These are phyloP conservation scores for Mikania micrantha DNA, from an alignment of 129 eudicot genomes.

Conservation along the genomic window DNA sequence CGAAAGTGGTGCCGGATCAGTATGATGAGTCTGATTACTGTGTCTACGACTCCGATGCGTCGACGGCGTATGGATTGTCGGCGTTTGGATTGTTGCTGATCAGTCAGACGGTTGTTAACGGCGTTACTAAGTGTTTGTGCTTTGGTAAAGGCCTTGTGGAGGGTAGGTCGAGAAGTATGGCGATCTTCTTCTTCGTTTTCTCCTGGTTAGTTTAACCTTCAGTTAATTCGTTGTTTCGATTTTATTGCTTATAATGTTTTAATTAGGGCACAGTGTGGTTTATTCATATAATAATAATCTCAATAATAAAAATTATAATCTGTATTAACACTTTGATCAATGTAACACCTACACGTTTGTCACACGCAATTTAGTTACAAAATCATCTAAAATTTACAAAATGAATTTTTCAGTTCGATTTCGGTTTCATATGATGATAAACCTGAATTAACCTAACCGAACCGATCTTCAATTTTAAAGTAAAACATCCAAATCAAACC, in stretches of 20 bases:
- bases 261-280: background rate
- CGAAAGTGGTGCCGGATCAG: slow-evolving; percentile 62
- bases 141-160: slow-evolving; percentile 72
- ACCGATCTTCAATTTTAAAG: too few species aligned
- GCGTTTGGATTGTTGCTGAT: slow-evolving; percentile 82
- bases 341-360: too few species aligned
- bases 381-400: too few species aligned
- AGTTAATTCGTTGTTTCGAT: background rate
- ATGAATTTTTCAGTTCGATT: too few species aligned
- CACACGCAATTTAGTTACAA: too few species aligned
- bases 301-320: too few species aligned
- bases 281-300: too few species aligned
- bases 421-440: too few species aligned
- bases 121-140: slow-evolving; percentile 85
- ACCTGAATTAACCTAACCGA: too few species aligned
- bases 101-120: slow-evolving; percentile 71
- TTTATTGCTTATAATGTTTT: background rate
- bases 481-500: too few species aligned
- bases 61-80: slow-evolving; percentile 77
- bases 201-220: slow-evolving; percentile 49
- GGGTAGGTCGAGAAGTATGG: slow-evolving; percentile 45
- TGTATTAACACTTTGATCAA: too few species aligned
- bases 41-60: slow-evolving; percentile 76
- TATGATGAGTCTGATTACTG: slow-evolving; percentile 79
- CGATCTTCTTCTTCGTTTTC: slow-evolving; percentile 71